These are phyloP conservation scores for Neohortaea acidophila DNA, from an alignment of 495 filamentous ascomycete genomes.

Conservation along the genomic window DNA sequence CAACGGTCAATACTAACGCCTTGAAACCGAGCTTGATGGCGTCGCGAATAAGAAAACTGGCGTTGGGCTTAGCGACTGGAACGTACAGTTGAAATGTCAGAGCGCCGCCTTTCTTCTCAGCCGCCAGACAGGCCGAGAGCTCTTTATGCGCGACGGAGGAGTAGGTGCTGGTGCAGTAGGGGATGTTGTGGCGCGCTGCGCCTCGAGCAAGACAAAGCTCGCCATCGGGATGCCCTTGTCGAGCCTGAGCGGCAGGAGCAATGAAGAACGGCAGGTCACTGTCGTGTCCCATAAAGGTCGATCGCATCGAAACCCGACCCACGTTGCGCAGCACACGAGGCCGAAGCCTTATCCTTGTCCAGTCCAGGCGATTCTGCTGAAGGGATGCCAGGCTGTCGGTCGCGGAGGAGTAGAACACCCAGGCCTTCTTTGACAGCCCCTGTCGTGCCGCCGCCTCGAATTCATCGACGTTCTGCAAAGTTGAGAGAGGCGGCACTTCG, in stretches of 20 bases:
- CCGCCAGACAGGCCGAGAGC: conserved; percentile 51
- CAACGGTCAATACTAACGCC: conserved; percentile 25
- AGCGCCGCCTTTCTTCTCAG: conserved; percentile 12
- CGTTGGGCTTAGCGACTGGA: conserved; percentile 51
- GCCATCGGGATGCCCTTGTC: conserved; percentile 53
- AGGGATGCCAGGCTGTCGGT: conserved; percentile 53
- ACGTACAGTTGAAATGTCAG: conserved; percentile 77
- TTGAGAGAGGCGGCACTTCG: conserved; percentile 27
- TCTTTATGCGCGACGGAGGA: conserved; percentile 36
- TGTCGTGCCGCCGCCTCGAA: conserved; percentile 50
- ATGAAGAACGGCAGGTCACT: conserved; percentile 51
- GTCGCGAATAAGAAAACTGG: conserved; percentile 33
- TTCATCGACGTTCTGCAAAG: conserved; percentile 34
- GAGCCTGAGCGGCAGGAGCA: conserved; percentile 56
- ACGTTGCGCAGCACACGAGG: conserved; percentile 61
- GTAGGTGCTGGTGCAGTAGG: conserved; percentile 56
- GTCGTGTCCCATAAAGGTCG: conserved; percentile 47
- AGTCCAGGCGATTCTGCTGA: conserved; percentile 40
- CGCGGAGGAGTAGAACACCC: conserved; percentile 70
- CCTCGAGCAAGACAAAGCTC: conserved; percentile 48
- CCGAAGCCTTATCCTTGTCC: conserved; percentile 42
- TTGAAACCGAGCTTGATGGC: conserved; percentile 13
- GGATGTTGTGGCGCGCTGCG: conserved; percentile 29
- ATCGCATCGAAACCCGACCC: conserved; percentile 36
- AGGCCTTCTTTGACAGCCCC: conserved; percentile 53